phyloP scores from a whole-genome alignment of 371 early-diverging fungal species.

The Amoeboaphelidium protococcarum region DNA sequence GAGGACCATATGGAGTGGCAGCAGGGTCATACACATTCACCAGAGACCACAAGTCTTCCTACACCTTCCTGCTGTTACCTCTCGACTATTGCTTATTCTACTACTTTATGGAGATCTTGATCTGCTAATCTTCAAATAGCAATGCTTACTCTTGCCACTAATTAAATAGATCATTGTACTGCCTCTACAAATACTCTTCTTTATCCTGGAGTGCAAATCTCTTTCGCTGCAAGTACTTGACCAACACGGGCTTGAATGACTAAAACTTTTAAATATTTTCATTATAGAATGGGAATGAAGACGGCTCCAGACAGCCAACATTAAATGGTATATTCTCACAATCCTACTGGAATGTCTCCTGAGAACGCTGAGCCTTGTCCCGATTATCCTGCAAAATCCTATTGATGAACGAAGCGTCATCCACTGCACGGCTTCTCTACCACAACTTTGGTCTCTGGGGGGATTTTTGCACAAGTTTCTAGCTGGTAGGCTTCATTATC shows the following conservation, averaged over 20 bases:
- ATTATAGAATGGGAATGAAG: background rate
- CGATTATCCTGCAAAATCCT: background rate
- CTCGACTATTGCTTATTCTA: background rate
- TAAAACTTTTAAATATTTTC: background rate
- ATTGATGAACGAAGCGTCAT: background rate
- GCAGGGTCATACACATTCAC: background rate
- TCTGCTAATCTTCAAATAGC: background rate
- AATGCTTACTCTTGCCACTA: background rate
- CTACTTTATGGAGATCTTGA: background rate
- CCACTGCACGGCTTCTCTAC: background rate
- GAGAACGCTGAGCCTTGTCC: background rate
- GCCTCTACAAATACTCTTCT: background rate
- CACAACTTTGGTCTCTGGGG: background rate
- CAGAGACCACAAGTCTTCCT: background rate
- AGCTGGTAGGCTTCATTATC: background rate
- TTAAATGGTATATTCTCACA: background rate
- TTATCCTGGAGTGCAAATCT: background rate
- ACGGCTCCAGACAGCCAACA: background rate
- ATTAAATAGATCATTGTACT: background rate
- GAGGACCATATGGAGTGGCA: background rate
- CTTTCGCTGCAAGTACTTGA: background rate
- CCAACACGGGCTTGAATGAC: background rate
- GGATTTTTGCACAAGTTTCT: background rate
- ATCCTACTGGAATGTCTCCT: background rate
- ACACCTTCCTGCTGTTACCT: background rate